Evolutionary conservation across 768 basidiomycete species (phyloP), one percentile per base, ranked within the genome.

Genomic region (Lactarius sp.): DNA sequence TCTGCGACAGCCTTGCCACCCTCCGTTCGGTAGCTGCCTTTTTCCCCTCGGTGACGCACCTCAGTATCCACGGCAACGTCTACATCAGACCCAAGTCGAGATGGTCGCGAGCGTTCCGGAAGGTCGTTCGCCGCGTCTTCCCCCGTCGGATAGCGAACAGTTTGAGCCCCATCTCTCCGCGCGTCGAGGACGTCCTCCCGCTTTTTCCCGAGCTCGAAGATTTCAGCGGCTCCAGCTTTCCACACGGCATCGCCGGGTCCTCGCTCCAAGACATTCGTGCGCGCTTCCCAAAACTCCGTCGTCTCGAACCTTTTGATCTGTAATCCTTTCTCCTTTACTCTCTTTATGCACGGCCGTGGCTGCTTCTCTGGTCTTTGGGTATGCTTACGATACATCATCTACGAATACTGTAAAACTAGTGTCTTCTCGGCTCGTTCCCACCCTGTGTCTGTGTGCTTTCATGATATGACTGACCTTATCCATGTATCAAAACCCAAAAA

Each of bases 181-280:
- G 63, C 33, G 54, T 64, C 2, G 63, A 64, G 53, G 63, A 64
- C 49, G 63, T 64, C 47, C 59, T 64, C 49, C 63, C 63, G 16
- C 63, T 64, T 6, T 64, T 65, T n/a, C 64, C 64, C 7, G 64
- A 65, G 34, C 64, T 65, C 10, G 64, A 60, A 20, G 64, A 60
- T n/a, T 59, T 65, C 41, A 65, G 64, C 34, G 64, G 64, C 5
- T 65, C 59, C 4, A 65, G 59, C 42, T 65, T 60, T 47, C 64
- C 58, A 1, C 49, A 65, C 10, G 64, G 64, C 18, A 56, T 65
- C 22, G 59, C 53, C 9, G 64, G 59, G 27, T 65, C 64, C 1
- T 65, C 59, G 3, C 54, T 65, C 2, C 64, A 65, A 41, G 59
- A 65, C 22, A 65, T 65, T 47, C 59, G 64, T 7, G 54, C 42